Evolutionary conservation across 257 asterid genomes (phyloP).

Genomic region (Schizonepeta tenuifolia): DNA sequence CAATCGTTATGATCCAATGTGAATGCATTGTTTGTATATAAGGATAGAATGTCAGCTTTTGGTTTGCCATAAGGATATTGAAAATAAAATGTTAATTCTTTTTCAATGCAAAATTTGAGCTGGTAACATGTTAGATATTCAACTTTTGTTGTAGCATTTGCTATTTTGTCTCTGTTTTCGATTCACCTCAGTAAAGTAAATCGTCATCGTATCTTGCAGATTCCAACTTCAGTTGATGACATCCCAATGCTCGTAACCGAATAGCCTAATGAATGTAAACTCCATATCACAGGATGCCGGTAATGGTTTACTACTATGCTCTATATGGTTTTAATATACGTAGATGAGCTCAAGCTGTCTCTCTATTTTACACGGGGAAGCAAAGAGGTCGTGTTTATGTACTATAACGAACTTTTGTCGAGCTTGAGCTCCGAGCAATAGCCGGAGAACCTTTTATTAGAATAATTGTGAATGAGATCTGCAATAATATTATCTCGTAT

Average conservation of each 20-base stretch:
- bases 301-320: slow-evolving; percentile 6
- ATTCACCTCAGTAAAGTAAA: background rate
- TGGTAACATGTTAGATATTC: background rate
- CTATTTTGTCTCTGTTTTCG: background rate
- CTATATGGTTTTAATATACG: slow-evolving; percentile 25
- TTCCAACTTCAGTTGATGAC: slow-evolving; percentile 49
- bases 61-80: too few species aligned
- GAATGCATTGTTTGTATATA: too few species aligned
- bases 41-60: too few species aligned
- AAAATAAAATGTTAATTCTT: background rate
- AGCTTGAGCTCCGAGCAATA: background rate
- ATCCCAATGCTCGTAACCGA: slow-evolving; percentile 57
- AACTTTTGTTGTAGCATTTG: background rate
- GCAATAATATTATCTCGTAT: background rate
- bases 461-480: slow-evolving; percentile 4
- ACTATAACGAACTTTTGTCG: background rate
- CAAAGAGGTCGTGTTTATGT: slow-evolving; percentile 20
- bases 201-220: slow-evolving; percentile 33
- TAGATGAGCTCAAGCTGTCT: slow-evolving; percentile 23
- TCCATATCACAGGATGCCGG: background rate
- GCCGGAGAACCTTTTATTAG: slow-evolving; percentile 15
- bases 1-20: background rate
- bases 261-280: slow-evolving; percentile 37
- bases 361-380: slow-evolving; percentile 14
- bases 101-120: background rate